Percentiles rank a stretch among this genome's conserved stretches.
Conservation (phyloP, 768 basidiomycete species). For the Lactarius pseudohatsudake region DNA sequence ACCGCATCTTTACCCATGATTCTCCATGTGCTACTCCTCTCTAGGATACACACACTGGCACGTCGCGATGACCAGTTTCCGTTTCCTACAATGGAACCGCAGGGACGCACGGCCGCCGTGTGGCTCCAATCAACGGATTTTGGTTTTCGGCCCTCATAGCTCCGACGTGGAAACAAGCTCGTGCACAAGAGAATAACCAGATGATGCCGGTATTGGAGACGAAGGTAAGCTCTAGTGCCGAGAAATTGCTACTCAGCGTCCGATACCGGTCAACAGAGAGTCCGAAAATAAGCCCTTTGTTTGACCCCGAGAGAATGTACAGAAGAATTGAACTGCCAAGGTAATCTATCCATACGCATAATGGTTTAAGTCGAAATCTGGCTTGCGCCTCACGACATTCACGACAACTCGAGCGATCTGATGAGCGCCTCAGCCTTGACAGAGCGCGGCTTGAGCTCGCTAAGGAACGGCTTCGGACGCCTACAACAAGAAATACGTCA, state of each 20-base stretch:
- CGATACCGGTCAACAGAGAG: too few relatives aligned
- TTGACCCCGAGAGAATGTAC: too few relatives aligned
- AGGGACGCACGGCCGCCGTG: background rate
- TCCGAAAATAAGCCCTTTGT: too few relatives aligned
- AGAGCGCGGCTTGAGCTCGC: slow-evolving; percentile 30
- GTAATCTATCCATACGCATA: background rate
- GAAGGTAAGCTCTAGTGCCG: too few relatives aligned
- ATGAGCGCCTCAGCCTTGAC: slow-evolving; percentile 27
- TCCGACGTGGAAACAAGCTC: background rate
- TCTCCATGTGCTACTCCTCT: too few relatives aligned
- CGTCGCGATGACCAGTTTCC: too few relatives aligned
- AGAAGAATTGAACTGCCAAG: too few relatives aligned
- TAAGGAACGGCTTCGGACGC: slow-evolving; percentile 31
- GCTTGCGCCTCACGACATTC: background rate
- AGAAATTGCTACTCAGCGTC: too few relatives aligned
- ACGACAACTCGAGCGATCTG: slow-evolving; percentile 13
- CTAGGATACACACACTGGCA: too few relatives aligned
- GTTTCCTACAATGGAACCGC: background rate
- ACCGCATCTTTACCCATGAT: too few relatives aligned
- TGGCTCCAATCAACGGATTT: background rate
- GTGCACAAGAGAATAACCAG: too few relatives aligned
- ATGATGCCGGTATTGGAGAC: too few relatives aligned
- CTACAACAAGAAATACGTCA: slow-evolving; percentile 7
- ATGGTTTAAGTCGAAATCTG: background rate
- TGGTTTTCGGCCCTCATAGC: background rate